Conservation (phyloP, 164 flowering plant species). For the Vitis rotundifolia region DNA sequence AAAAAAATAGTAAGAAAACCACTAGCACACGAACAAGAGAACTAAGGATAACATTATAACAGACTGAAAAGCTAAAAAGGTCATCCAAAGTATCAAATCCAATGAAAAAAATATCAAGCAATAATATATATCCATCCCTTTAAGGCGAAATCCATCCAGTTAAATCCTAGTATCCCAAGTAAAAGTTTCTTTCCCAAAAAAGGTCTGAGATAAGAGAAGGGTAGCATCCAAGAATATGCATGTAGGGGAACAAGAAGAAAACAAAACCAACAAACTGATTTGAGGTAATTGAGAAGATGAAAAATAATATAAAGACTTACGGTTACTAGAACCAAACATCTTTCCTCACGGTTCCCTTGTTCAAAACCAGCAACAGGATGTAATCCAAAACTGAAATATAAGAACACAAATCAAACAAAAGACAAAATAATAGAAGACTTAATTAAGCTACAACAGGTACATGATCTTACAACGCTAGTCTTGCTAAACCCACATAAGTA, state of each 20-base stretch:
- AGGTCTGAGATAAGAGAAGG: neutral
- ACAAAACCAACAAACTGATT: neutral
- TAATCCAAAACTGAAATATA: slow-evolving; percentile 13
- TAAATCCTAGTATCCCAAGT: neutral
- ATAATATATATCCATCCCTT: too few relatives aligned
- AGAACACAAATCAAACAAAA: neutral
- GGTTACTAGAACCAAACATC: slow-evolving; percentile 53
- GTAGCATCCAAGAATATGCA: neutral
- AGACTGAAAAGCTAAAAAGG: too few relatives aligned
- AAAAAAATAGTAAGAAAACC: too few relatives aligned
- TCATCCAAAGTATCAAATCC: too few relatives aligned
- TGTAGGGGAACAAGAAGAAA: slow-evolving; percentile 2
- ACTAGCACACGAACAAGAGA: too few relatives aligned
- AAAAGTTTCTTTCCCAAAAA: neutral
- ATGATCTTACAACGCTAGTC: too few relatives aligned
- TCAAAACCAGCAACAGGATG: neutral
- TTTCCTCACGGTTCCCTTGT: slow-evolving; percentile 2
- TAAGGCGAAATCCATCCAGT: neutral
- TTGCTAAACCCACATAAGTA: too few relatives aligned
- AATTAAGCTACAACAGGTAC: neutral
- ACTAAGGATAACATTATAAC: too few relatives aligned
- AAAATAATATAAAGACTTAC: slow-evolving; percentile 29
- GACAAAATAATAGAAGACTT: neutral
- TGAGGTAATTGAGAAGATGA: neutral
- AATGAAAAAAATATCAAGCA: too few relatives aligned